These are phyloP conservation scores for Boletus rex-veris DNA, from an alignment of 768 basidiomycete genomes.

Conservation along the genomic window DNA sequence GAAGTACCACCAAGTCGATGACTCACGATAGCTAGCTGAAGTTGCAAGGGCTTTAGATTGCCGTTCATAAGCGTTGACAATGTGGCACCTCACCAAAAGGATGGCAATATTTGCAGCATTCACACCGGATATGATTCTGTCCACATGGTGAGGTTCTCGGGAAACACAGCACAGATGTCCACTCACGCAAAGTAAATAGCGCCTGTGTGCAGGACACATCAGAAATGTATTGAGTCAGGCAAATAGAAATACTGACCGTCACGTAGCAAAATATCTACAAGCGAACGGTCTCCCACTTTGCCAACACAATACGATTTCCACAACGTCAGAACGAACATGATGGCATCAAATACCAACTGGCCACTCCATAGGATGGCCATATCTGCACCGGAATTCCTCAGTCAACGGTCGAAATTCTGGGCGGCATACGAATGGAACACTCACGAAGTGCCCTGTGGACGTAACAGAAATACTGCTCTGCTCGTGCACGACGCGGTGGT, in stretches of 20 bases:
- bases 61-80: neutral
- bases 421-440: neutral
- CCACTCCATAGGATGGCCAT: constrained; percentile 4
- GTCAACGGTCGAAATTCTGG: neutral
- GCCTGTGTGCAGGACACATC: constrained; percentile 2
- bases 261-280: constrained; percentile 13
- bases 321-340: constrained; percentile 21
- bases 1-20: neutral
- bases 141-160: neutral
- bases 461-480: neutral
- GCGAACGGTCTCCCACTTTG: neutral
- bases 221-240: neutral
- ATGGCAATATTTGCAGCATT: constrained; percentile 10
- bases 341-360: constrained; percentile 19
- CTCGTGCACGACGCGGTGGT: neutral
- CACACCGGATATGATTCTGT: constrained; percentile 11
- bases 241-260: constrained; percentile 14
- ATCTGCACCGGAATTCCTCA: neutral
- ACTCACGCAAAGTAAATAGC: constrained; percentile 19
- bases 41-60: neutral
- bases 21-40: constrained; percentile 9
- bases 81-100: constrained; percentile 8
- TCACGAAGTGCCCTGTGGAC: constrained; percentile 10
- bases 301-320: constrained; percentile 10
- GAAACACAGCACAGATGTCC: neutral